Evolutionary conservation across 1,139 yeast genomes (phyloP).

Genomic region (Tardiomyces depauwii): DNA sequence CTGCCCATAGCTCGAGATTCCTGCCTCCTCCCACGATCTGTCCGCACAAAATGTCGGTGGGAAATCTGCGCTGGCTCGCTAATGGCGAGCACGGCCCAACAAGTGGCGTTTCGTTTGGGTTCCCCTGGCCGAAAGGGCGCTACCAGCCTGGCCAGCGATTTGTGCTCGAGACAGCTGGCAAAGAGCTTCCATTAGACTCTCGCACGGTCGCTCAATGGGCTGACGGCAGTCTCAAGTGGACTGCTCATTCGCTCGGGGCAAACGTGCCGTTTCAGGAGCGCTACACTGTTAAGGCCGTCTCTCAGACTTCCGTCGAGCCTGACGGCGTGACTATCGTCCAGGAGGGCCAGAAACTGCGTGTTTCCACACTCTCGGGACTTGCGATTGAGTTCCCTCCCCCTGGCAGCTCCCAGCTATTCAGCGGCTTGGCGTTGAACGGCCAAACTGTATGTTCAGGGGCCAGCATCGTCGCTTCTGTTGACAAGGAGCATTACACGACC

Average conservation of each 20-base stretch:
- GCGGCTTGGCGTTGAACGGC: not conserved
- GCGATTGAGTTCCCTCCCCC: not conserved
- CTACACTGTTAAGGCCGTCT: not conserved
- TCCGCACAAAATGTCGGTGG: not conserved
- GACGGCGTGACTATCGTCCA: not conserved
- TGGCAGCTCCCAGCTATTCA: not conserved
- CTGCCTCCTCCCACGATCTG: too few species aligned
- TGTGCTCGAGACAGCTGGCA: not conserved
- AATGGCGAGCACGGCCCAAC: not conserved
- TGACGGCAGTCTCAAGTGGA: conserved; percentile 9
- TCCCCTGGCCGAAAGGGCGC: conserved; percentile 4
- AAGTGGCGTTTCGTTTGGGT: conserved; percentile 1
- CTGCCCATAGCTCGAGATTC: too few species aligned
- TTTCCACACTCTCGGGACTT: not conserved
- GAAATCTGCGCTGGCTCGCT: not conserved
- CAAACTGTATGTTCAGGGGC: not conserved
- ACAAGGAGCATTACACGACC: not conserved
- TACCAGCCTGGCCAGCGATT: not conserved
- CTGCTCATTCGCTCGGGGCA: conserved; percentile 4
- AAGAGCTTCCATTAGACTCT: conserved; percentile 4
- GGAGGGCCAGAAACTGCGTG: not conserved
- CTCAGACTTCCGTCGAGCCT: not conserved
- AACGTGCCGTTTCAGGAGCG: not conserved
- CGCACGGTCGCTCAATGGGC: conserved; percentile 8
- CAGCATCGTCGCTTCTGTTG: not conserved